Evolutionary conservation across 2,329 filamentous ascomycete species (phyloP).

Genomic region (Pseudogymnoascus sp.): DNA sequence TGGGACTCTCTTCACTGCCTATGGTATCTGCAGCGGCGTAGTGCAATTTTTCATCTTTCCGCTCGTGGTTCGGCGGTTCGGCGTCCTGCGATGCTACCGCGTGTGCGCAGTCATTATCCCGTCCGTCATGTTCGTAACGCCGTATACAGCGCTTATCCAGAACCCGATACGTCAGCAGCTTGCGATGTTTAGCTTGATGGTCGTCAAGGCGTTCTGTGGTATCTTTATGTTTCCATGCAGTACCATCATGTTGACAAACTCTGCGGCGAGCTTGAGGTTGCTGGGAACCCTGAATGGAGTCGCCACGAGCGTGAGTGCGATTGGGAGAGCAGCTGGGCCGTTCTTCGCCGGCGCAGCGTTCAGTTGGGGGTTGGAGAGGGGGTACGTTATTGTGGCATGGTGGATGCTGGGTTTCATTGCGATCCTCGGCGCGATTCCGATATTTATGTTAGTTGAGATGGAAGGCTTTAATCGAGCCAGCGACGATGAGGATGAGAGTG

Average conservation of each 20-base stretch:
- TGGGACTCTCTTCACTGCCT: conserved; percentile 76
- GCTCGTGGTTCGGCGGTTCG: conserved; percentile 60
- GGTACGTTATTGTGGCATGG: conserved; percentile 73
- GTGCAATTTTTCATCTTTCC: conserved; percentile 86
- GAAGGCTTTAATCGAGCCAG: conserved; percentile 50
- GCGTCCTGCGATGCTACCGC: conserved; percentile 66
- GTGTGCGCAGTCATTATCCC: conserved; percentile 62
- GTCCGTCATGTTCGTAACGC: conserved; percentile 69
- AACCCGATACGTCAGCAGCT: conserved; percentile 43
- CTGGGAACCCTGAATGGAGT: conserved; percentile 88
- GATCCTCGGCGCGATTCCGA: conserved; percentile 58
- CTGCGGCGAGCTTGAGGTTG: conserved; percentile 63
- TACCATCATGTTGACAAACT: conserved; percentile 87
- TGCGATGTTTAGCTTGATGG: conserved; percentile 59
- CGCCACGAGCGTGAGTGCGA: conserved; percentile 71
- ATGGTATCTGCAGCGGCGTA: conserved; percentile 70
- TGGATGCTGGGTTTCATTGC: conserved; percentile 65
- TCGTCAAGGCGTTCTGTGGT: conserved; percentile 64
- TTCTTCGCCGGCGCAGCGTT: conserved; percentile 66
- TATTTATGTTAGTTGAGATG: conserved; percentile 66
- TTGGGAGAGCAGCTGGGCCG: conserved; percentile 74
- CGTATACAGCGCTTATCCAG: conserved; percentile 64
- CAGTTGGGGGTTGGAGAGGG: conserved; percentile 63
- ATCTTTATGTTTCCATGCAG: conserved; percentile 86
- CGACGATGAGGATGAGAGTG: conserved; percentile 30